Evolutionary conservation across 2,329 filamentous ascomycete genomes (phyloP), one percentile per base, ranked within the genome.

Genomic region (Lachnellula subtilissima): DNA sequence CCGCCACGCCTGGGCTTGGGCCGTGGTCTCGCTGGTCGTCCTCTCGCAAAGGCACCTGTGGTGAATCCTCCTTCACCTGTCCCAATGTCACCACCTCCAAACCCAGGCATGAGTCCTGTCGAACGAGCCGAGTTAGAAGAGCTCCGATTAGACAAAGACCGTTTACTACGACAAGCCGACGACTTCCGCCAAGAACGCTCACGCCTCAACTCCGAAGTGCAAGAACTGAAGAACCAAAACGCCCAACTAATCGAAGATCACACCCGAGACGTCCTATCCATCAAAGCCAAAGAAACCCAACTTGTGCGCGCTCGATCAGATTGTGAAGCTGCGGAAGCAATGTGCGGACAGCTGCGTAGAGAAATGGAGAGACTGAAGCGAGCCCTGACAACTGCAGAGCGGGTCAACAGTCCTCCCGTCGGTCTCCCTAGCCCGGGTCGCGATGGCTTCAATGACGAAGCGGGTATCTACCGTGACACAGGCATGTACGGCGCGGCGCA

Each of bases 251-350:
- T 99, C 59, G 94, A 99, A 73, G 93, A 97, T 67, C 93, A 97
- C 71, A 99, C 94, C 0, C 83, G 93, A 48, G 93, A 99, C 67
- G 91, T 97, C 0, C 79, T 99, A 43, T 94, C 91, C 65, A 95
- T 99, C 75, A 97, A 97, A 72, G 94, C 94, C 14, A 99, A 99
- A 73, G 94, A 99, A 72, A 97, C 94, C 3, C 94, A 99, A 67
- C 81, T 99, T 5, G 93, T 97, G 9, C 87, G 94, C 46, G 92
- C 94, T 11, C 83, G 92, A 53, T 91, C 89, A 62, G 94, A 99
- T 67, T 89, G 88, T 35, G 93, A 97, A 71, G 85, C 89, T 0
- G 89, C 92, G 0, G 91, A 97, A 70, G 86, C 91, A 66, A 87
- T 86, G 56, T 91, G 94, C 52, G 89, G 94, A 59, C 87, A 89